These are phyloP conservation scores for Smittium culicis DNA, from an alignment of 371 early-diverging fungal species.

Conservation along the genomic window DNA sequence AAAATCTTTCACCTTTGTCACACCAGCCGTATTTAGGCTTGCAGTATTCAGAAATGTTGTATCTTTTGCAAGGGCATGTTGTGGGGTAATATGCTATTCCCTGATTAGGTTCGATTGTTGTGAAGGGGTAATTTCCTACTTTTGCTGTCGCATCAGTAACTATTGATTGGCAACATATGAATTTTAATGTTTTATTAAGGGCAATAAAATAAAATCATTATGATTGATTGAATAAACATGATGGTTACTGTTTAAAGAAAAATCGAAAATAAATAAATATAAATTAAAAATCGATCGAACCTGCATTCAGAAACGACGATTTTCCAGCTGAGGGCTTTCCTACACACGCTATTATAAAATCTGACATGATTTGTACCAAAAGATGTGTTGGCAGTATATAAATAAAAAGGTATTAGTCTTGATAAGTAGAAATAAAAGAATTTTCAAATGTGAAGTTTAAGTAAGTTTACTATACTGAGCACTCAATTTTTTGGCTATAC, in stretches of 20 bases:
- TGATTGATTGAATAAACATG: too few relatives aligned
- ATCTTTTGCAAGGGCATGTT: constrained; percentile 52
- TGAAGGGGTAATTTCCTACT: constrained; percentile 72
- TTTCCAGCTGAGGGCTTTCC: constrained; percentile 68
- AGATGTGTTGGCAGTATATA: too few relatives aligned
- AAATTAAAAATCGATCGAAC: constrained; percentile 16
- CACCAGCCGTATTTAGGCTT: constrained; percentile 59
- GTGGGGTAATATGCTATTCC: constrained; percentile 56
- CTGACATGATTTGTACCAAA: constrained; percentile 12
- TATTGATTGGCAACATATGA: constrained; percentile 12
- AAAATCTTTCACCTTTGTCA: constrained; percentile 41
- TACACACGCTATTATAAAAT: constrained; percentile 54
- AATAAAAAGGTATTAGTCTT: too few relatives aligned
- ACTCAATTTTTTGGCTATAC: too few relatives aligned
- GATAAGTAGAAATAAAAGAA: too few relatives aligned
- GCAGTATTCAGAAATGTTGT: constrained; percentile 39
- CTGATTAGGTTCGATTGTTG: constrained; percentile 67
- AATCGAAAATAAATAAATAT: not conserved
- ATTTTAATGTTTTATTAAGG: not conserved
- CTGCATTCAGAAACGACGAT: constrained; percentile 49
- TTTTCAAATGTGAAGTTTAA: too few relatives aligned
- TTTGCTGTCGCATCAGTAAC: constrained; percentile 70
- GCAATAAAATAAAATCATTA: not conserved
- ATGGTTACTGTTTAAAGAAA: not conserved
- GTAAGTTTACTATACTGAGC: too few relatives aligned